phyloP scores from a whole-genome alignment of 1,284 basidiomycete species.

The Heterobasidion occidentale region DNA sequence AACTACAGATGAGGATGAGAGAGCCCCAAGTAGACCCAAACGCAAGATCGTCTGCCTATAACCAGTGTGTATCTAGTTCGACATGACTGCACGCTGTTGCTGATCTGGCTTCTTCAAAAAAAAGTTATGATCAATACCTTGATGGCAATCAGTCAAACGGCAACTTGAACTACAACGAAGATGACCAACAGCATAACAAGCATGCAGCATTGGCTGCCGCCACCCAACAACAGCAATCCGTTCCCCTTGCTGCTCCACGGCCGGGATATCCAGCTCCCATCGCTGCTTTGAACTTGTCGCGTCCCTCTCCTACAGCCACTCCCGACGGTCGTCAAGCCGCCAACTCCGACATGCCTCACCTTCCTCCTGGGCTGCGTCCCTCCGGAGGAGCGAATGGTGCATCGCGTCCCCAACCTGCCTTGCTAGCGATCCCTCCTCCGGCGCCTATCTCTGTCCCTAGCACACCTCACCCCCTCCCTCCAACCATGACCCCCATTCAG shows the following conservation, averaged over 20 bases:
- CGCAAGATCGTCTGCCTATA: slow-evolving; percentile 49
- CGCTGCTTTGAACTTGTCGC: slow-evolving; percentile 39
- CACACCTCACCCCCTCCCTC: slow-evolving; percentile 64
- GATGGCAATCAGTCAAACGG: slow-evolving; percentile 35
- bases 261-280: slow-evolving; percentile 57
- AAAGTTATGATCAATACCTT: slow-evolving; percentile 60
- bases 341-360: slow-evolving; percentile 34
- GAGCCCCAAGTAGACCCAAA: slow-evolving; percentile 33
- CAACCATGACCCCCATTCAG: slow-evolving; percentile 69
- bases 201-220: slow-evolving; percentile 33
- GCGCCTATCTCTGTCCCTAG: slow-evolving; percentile 27
- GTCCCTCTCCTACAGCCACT: slow-evolving; percentile 57
- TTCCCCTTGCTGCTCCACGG: slow-evolving; percentile 34
- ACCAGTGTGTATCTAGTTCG: slow-evolving; percentile 43
- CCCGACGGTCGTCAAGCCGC: slow-evolving; percentile 46
- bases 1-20: slow-evolving; percentile 26
- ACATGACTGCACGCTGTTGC: neutral
- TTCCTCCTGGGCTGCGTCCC: slow-evolving; percentile 23
- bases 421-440: slow-evolving; percentile 11
- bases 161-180: slow-evolving; percentile 20
- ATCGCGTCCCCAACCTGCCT: slow-evolving; percentile 14
- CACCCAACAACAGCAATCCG: slow-evolving; percentile 19
- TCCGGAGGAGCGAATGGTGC: slow-evolving; percentile 9
- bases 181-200: slow-evolving; percentile 34
- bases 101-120: too few relatives aligned